These are phyloP conservation scores for Tetrapisispora taiwanensis DNA, from an alignment of 805 yeast genomes.

Conservation along the genomic window DNA sequence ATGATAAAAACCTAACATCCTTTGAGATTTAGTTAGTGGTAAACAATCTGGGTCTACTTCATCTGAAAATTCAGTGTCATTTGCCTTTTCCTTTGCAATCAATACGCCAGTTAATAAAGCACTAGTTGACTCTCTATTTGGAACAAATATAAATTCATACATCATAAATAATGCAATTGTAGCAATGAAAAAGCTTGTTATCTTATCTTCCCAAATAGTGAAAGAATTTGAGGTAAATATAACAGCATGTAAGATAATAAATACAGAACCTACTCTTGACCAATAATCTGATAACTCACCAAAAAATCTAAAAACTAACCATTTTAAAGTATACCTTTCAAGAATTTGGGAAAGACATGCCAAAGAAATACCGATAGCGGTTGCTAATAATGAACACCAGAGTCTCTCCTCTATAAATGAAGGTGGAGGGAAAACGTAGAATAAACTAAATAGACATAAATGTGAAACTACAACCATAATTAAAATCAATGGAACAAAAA, in stretches of 20 bases:
- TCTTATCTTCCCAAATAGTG: conserved; percentile 86
- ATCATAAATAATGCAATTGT: conserved; percentile 58
- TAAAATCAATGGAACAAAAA: conserved; percentile 59
- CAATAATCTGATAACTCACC: conserved; percentile 64
- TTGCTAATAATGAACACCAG: conserved; percentile 52
- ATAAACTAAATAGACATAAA: conserved; percentile 51
- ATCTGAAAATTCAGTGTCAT: conserved; percentile 18
- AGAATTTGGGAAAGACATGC: conserved; percentile 72
- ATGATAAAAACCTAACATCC: conserved; percentile 61
- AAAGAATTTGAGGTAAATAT: conserved; percentile 85
- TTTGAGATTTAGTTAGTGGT: conserved; percentile 33
- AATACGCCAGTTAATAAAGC: conserved; percentile 29
- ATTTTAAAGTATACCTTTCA: conserved; percentile 61
- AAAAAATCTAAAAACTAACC: conserved; percentile 44
- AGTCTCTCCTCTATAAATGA: conserved; percentile 31
- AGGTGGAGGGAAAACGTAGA: conserved; percentile 50
- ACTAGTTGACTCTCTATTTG: conserved; percentile 31
- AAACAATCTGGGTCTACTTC: conserved; percentile 24
- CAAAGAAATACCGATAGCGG: conserved; percentile 55
- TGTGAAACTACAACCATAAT: conserved; percentile 55
- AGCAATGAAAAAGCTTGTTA: conserved; percentile 49
- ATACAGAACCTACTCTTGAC: conserved; percentile 56
- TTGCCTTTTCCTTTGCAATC: conserved; percentile 24
- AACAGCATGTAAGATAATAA: conserved; percentile 53
- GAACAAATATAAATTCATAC: conserved; percentile 29